Conservation (phyloP, 345 rosid species). For the Euphorbia pulcherrima region DNA sequence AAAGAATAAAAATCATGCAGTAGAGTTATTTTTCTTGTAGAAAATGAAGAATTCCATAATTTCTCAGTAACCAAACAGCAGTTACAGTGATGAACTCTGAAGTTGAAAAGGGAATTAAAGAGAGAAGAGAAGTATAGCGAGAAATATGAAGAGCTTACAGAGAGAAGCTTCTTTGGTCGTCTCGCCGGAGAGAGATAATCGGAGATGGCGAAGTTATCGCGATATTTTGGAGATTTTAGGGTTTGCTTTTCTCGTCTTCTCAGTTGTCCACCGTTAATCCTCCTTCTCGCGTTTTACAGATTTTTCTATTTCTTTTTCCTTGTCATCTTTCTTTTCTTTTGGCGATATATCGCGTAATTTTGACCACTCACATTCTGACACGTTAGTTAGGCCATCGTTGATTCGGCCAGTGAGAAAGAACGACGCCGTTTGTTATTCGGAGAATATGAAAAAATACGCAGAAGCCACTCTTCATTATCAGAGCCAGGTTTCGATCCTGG, state of each 20-base stretch:
- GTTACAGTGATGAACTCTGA: background rate
- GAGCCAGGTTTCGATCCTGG: slow-evolving; percentile 39
- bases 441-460: background rate
- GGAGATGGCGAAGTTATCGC: slow-evolving; percentile 47
- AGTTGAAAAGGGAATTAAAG: background rate
- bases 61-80: slow-evolving; percentile 30
- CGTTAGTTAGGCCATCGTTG: too few species aligned
- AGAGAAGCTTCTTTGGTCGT: slow-evolving; percentile 22
- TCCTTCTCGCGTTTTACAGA: slow-evolving; percentile 11
- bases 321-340: slow-evolving; percentile 13
- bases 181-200: slow-evolving; percentile 46
- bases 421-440: background rate
- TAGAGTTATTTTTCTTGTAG: background rate
- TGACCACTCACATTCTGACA: background rate
- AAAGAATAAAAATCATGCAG: background rate
- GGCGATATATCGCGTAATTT: slow-evolving; percentile 38
- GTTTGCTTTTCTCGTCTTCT: slow-evolving; percentile 8
- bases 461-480: slow-evolving; percentile 16
- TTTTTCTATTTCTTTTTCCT: slow-evolving; percentile 2
- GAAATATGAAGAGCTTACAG: slow-evolving; percentile 41
- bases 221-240: slow-evolving; percentile 34
- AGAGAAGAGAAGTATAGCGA: slow-evolving; percentile 28
- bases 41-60: background rate
- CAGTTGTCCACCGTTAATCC: background rate
- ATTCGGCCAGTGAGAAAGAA: background rate